A percentile compares a stretch with the other conserved stretches of the same genome.
Conservation (phyloP, 1,284 basidiomycete genomes). For the Microbotryomycetes sp. region DNA sequence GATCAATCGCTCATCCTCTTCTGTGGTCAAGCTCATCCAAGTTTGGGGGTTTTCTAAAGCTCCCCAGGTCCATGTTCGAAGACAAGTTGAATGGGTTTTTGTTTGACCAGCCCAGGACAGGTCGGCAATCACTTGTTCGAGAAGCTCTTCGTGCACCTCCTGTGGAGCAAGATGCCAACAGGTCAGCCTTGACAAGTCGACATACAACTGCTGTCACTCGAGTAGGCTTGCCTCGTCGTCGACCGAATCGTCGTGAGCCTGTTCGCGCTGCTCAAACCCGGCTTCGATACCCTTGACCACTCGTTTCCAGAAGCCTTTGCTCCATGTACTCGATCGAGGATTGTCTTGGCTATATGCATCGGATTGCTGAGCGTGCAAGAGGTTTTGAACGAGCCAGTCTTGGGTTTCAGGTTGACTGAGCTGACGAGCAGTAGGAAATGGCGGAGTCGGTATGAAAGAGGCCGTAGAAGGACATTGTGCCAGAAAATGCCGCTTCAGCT, state of each 20-base stretch:
- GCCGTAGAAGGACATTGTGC: slow-evolving; percentile 20
- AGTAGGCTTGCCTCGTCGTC: slow-evolving; percentile 23
- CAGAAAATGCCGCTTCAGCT: slow-evolving; percentile 15
- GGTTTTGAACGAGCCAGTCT: slow-evolving; percentile 16
- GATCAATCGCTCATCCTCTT: slow-evolving; percentile 28
- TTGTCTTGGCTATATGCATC: not conserved
- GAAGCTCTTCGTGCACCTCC: slow-evolving; percentile 25
- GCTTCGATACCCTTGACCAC: slow-evolving; percentile 19
- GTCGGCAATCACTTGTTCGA: slow-evolving; percentile 17
- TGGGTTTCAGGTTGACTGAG: slow-evolving; percentile 14
- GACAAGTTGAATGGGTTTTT: not conserved
- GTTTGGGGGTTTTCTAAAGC: not conserved
- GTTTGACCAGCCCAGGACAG: slow-evolving; percentile 3
- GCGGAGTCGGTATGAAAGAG: slow-evolving; percentile 13
- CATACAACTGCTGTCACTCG: not conserved
- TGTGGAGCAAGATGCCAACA: not conserved
- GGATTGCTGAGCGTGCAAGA: not conserved
- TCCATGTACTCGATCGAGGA: slow-evolving; percentile 9
- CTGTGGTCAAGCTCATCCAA: slow-evolving; percentile 16
- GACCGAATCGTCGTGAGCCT: not conserved
- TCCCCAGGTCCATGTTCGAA: slow-evolving; percentile 25
- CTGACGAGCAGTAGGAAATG: slow-evolving; percentile 3
- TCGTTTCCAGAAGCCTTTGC: slow-evolving; percentile 25
- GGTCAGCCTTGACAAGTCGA: accelerated
- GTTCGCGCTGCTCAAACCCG: slow-evolving; percentile 13